Evolutionary conservation across 139 green algal species (phyloP), one percentile per base, ranked within the genome.

Genomic region (Coccomyxa sp.): DNA sequence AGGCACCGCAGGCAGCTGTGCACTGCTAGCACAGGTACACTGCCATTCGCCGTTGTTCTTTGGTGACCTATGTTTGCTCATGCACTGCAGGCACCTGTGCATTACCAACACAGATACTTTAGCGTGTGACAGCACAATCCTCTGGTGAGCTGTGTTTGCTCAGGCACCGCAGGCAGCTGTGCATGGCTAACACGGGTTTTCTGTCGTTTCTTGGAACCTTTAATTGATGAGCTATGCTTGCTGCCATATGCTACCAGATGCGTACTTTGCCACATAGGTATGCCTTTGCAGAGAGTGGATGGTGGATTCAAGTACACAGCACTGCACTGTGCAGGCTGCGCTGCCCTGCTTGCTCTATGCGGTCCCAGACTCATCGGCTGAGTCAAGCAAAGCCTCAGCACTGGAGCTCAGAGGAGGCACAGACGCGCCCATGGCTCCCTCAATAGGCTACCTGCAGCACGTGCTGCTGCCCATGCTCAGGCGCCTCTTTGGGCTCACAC

Each of bases 361-460:
- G 33, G 9, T 40, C 33, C 69, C 27, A 40, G 69, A 39, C 2
- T 35, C 39, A 31, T 31, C n/a, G 40, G 39, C 3, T 1, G 35
- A 27, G 14, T 29, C 29, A 31, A 39, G 38, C 4, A 18, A 34
- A 16, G 6, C 9, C 24, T 80, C 80, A 14, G 35, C 39, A 29
- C 70, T 96, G 55, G 76, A 85, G 31, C 86, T 97, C 50, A 80
- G 78, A 0, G 92, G 92, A 2, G 93, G 93, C 54, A 97, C 93
- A 1, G 92, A 97, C 76, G 93, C 91, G 0, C 68, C 85, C 37
- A 87, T 94, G 77, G 93, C 93, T 0, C 93, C 93, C 0, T 91
- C 93, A 8, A 82, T 87, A 0, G 86, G 78, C 76, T 96, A 97
- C 85, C 70, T 92, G 54, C 76, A 87, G 64, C 85, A 94, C 16